Evolutionary conservation across 2,329 filamentous ascomycete genomes (phyloP).

Genomic region (Hysterium pulicare): DNA sequence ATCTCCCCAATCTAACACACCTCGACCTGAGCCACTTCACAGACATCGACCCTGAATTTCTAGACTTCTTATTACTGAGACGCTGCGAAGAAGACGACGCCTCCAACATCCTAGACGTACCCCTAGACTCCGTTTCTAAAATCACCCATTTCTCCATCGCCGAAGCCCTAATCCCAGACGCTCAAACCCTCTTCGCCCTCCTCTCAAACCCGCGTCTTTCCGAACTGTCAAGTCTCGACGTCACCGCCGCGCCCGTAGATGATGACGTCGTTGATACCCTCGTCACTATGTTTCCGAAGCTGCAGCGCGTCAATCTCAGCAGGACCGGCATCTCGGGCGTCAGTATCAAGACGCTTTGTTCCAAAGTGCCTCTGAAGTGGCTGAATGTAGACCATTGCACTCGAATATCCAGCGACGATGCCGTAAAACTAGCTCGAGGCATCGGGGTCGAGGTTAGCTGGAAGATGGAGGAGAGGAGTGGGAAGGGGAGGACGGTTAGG

Average conservation of each 20-base stretch:
- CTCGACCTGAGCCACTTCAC: background rate
- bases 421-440: slow-evolving; percentile 38
- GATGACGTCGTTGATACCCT: slow-evolving; percentile 33
- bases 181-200: background rate
- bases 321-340: slow-evolving; percentile 40
- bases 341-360: slow-evolving; percentile 36
- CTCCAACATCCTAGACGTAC: background rate
- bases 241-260: slow-evolving; percentile 8
- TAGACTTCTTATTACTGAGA: background rate
- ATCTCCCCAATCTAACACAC: background rate
- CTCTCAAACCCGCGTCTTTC: background rate
- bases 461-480: background rate
- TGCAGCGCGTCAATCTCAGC: slow-evolving; percentile 32
- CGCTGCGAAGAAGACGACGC: background rate
- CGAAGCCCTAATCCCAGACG: background rate
- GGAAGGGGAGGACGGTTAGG: slow-evolving; percentile 10
- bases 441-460: slow-evolving; percentile 27
- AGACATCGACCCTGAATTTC: background rate
- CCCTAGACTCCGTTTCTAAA: background rate
- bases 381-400: slow-evolving; percentile 36
- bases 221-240: slow-evolving; percentile 2
- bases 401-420: slow-evolving; percentile 35
- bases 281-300: slow-evolving; percentile 14
- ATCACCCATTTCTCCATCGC: background rate
- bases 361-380: slow-evolving; percentile 16